Evolutionary conservation across 2,329 filamentous ascomycete genomes (phyloP).

Genomic region (Ceratocystis cubensis): DNA sequence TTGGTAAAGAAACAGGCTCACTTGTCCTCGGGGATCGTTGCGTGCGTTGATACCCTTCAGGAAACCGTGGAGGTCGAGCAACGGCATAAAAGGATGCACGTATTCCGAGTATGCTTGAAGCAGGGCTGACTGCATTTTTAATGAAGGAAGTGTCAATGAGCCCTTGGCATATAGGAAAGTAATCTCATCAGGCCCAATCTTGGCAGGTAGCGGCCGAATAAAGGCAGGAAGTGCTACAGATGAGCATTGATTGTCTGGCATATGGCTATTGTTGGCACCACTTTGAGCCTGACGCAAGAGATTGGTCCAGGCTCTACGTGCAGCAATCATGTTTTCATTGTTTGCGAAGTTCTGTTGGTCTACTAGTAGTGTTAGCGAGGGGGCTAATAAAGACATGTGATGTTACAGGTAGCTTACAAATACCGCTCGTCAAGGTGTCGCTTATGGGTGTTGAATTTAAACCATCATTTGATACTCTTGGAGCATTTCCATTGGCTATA

Average conservation of each 20-base stretch:
- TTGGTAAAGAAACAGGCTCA: constrained; percentile 82
- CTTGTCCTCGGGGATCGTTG: constrained; percentile 56
- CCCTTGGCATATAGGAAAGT: constrained; percentile 75
- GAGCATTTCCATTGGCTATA: constrained; percentile 1
- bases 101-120: constrained; percentile 75
- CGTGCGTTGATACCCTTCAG: constrained; percentile 47
- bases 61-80: constrained; percentile 57
- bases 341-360: constrained; percentile 27
- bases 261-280: constrained; percentile 25
- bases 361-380: constrained; percentile 27
- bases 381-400: constrained; percentile 7
- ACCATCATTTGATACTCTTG: neutral
- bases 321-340: constrained; percentile 17
- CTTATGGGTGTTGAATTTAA: neutral
- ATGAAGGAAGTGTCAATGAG: constrained; percentile 62
- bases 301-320: constrained; percentile 17
- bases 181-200: constrained; percentile 69
- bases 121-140: constrained; percentile 62
- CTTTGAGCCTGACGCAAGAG: constrained; percentile 19
- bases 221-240: constrained; percentile 46
- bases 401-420: constrained; percentile 10
- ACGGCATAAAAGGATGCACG: constrained; percentile 87
- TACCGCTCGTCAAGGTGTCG: neutral
- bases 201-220: constrained; percentile 64
- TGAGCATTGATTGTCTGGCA: constrained; percentile 9